phyloP scores from a whole-genome alignment of 306 rosid species.

The Gillenia trifoliata region DNA sequence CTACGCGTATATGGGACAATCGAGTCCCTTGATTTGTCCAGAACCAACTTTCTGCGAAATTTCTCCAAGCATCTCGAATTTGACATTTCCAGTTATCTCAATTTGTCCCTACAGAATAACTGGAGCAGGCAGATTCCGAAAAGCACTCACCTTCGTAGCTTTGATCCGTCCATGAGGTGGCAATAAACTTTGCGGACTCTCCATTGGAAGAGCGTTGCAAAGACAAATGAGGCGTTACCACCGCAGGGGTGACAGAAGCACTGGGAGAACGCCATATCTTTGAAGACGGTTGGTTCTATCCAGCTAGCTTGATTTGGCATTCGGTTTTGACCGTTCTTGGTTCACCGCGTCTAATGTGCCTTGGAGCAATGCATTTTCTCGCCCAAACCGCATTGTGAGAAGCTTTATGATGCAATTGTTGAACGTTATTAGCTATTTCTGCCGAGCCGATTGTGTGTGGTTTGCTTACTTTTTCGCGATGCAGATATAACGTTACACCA shows the following conservation, averaged over 20 bases:
- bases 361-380: neutral
- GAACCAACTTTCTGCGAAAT: slow-evolving; percentile 10
- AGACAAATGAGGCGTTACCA: neutral
- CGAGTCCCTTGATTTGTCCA: slow-evolving; percentile 8
- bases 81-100: neutral
- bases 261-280: slow-evolving; percentile 11
- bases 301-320: neutral
- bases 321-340: neutral
- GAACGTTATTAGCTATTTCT: no score
- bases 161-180: neutral
- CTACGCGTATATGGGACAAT: neutral
- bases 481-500: no score
- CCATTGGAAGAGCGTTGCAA: neutral
- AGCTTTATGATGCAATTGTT: neutral
- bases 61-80: neutral
- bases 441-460: no score
- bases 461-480: no score
- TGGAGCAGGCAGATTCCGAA: neutral
- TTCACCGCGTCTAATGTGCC: neutral
- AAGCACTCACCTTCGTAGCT: slow-evolving; percentile 7
- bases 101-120: slow-evolving; percentile 12
- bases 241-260: neutral
- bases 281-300: neutral
- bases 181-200: slow-evolving; percentile 3
- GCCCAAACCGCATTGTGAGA: neutral